Evolutionary conservation across 2,329 filamentous ascomycete species (phyloP).

Genomic region (Neonectria faginata): DNA sequence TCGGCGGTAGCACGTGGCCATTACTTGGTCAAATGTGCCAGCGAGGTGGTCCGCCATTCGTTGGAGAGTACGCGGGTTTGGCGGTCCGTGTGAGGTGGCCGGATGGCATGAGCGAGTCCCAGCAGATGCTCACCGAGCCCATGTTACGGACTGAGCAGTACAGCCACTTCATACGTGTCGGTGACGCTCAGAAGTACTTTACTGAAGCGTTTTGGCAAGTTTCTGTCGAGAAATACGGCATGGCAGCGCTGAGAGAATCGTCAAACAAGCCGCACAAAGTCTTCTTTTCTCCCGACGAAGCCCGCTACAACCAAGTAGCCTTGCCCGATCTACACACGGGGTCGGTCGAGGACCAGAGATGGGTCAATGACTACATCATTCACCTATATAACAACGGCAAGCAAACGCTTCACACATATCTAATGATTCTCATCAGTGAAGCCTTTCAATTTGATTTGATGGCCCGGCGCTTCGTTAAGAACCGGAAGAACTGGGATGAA

Average conservation of each 20-base stretch:
- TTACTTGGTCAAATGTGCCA: slow-evolving; percentile 11
- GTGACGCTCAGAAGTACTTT: slow-evolving; percentile 37
- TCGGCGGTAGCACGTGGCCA: slow-evolving; percentile 40
- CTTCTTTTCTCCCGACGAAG: slow-evolving; percentile 25
- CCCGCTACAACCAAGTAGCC: background rate
- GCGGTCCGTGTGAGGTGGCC: slow-evolving; percentile 6
- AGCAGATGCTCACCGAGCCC: slow-evolving; percentile 16
- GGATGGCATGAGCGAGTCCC: background rate
- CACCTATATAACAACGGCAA: background rate
- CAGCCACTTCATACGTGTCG: slow-evolving; percentile 31
- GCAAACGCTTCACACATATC: slow-evolving; percentile 32
- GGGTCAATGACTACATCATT: slow-evolving; percentile 14
- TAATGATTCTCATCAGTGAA: slow-evolving; percentile 37
- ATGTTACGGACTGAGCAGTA: slow-evolving; percentile 12
- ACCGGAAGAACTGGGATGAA: slow-evolving; percentile 18
- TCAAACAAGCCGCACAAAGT: slow-evolving; percentile 37
- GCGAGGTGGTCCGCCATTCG: slow-evolving; percentile 25
- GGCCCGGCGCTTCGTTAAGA: slow-evolving; percentile 23
- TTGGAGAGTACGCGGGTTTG: slow-evolving; percentile 32
- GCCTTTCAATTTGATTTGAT: slow-evolving; percentile 32
- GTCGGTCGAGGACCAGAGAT: slow-evolving; percentile 1
- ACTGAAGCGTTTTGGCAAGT: slow-evolving; percentile 44
- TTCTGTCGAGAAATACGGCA: slow-evolving; percentile 42
- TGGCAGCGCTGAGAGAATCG: slow-evolving; percentile 35
- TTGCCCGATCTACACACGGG: slow-evolving; percentile 13